Evolutionary conservation across 2,329 filamentous ascomycete genomes (phyloP), one percentile per base, ranked within the genome.

Genomic region (Colletotrichum sp.): DNA sequence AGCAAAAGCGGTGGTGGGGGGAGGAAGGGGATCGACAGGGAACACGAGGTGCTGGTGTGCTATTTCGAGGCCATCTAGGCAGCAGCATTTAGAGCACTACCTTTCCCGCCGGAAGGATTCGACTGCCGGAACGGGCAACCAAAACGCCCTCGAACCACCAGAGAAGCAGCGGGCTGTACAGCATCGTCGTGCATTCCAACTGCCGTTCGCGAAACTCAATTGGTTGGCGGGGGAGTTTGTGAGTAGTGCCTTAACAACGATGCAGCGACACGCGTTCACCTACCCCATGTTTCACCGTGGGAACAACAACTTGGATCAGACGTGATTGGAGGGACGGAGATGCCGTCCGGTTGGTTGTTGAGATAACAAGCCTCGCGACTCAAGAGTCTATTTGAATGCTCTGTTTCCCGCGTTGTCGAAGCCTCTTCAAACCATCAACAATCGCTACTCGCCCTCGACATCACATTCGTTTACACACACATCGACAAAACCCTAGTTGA

Each of bases 61-160:
- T 74, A 74, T 74, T 74, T 71, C 21, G 59, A 64, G 71, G 44
- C 60, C 60, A 12, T 68, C 34, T 49, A 75, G 72, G 68, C 72
- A 75, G 68, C 72, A 75, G 68, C 60, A 71, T 75, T 75, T 71
- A 66, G 34, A 55, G 52, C 62, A 32, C 60, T 59, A 66, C 67
- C 9, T 71, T 30, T 13, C 34, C 49, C 62, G 34, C 10, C 44
- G 44, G 44, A 75, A 75, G 72, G 72, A 74, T 71, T 65, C 18
- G 21, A 32, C 21, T 60, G 6, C 60, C 68, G 59, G 8, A 62
- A 71, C 32, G 12, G 60, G 72, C 12, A 71, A 62, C 26, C 21
- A 34, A 26, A 26, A 28, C 59, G n/a, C 6, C 3, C 4, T 9
- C 24, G 10, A 44, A 28, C 15, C 12, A 21, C 21, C 28, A 12